Percentiles rank a stretch among this genome's conserved stretches.
phyloP scores from a whole-genome alignment of 331 rosid genomes.

The Acacia concinna region DNA sequence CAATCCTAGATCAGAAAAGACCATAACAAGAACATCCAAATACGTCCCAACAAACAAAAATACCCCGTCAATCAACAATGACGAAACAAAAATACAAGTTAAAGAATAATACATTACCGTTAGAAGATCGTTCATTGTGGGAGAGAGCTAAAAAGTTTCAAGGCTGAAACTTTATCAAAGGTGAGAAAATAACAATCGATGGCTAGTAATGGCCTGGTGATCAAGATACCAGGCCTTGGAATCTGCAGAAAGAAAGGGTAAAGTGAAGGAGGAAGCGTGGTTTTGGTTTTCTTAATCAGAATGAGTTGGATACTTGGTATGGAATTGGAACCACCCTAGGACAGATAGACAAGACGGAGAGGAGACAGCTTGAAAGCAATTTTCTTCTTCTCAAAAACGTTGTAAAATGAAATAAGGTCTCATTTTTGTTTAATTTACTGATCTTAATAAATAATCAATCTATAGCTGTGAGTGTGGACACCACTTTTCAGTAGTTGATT shows the following conservation, averaged over 20 bases:
- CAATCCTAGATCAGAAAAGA: constrained; percentile 39
- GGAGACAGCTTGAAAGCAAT: constrained; percentile 21
- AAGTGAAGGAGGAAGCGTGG: background rate
- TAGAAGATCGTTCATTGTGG: constrained; percentile 85
- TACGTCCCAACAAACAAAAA: constrained; percentile 3
- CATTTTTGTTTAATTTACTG: background rate
- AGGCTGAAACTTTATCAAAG: background rate
- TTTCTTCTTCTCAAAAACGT: background rate
- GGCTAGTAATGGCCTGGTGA: constrained; percentile 48
- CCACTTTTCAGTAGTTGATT: background rate
- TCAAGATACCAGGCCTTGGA: constrained; percentile 46
- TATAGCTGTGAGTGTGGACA: background rate
- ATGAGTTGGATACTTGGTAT: background rate
- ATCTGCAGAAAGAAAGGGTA: background rate
- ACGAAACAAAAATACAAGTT: background rate
- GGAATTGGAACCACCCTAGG: constrained; percentile 8
- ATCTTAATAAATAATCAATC: background rate
- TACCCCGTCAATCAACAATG: constrained; percentile 15
- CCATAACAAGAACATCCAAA: constrained; percentile 25
- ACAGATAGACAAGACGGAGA: background rate
- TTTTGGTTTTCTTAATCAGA: background rate
- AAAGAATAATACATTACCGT: constrained; percentile 42
- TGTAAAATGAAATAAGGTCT: background rate
- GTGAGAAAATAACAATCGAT: background rate
- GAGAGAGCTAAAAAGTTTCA: constrained; percentile 33